phyloP scores from a whole-genome alignment of 192 early-diverging fungal genomes.

The Linnemannia schmuckeri region DNA sequence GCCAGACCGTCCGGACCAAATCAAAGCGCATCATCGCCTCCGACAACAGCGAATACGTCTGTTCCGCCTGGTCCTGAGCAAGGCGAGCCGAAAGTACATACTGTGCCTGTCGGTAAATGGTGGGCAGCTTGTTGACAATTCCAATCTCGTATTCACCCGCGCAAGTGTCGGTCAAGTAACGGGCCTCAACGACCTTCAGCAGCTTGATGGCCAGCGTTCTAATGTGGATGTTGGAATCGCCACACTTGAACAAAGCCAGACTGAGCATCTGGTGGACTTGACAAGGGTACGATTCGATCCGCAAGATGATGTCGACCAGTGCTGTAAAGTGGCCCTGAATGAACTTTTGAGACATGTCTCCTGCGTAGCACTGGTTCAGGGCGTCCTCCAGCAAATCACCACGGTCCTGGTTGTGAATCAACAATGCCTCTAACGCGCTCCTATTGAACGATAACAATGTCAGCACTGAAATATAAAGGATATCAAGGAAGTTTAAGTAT shows the following conservation, averaged over 20 bases:
- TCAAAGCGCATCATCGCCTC: constrained; percentile 84
- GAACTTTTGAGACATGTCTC: constrained; percentile 70
- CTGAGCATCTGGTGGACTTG: constrained; percentile 68
- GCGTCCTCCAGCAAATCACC: constrained; percentile 70
- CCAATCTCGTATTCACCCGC: constrained; percentile 78
- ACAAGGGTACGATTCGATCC: constrained; percentile 75
- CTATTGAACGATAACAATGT: constrained; percentile 58
- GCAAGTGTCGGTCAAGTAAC: constrained; percentile 70
- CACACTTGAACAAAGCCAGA: constrained; percentile 84
- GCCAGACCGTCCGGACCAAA: constrained; percentile 65
- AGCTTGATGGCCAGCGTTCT: constrained; percentile 79
- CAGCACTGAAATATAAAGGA: background rate
- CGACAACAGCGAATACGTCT: constrained; percentile 79
- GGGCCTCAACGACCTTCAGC: constrained; percentile 77
- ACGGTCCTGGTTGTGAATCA: constrained; percentile 72
- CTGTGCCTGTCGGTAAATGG: constrained; percentile 87
- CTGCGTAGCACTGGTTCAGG: constrained; percentile 80
- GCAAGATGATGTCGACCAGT: constrained; percentile 76
- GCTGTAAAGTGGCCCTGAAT: constrained; percentile 83
- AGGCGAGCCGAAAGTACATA: constrained; percentile 74
- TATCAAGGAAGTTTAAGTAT: background rate
- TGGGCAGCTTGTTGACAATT: constrained; percentile 76
- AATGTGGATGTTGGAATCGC: constrained; percentile 77
- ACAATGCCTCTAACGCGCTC: constrained; percentile 75
- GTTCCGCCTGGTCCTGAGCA: constrained; percentile 69